Percentiles rank a stretch among this genome's conserved stretches.
Evolutionary conservation across 176 grass and related monocot species (phyloP).

Genomic region (Musa troglodytarum): DNA sequence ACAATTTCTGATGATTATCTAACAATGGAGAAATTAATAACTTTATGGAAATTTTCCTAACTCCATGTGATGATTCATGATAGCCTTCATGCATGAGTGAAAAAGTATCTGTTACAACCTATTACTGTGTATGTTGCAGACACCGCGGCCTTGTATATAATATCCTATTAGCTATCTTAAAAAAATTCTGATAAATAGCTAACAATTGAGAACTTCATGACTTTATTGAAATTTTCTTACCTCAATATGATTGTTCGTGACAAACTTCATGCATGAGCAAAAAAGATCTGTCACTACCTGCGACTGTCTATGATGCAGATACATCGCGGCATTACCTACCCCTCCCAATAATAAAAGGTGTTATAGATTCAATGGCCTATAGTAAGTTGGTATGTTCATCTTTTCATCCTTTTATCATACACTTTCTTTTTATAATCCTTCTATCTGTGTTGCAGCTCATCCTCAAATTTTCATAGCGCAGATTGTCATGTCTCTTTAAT

Average conservation of each 20-base stretch:
- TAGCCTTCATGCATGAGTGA: neutral
- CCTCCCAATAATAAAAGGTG: slow-evolving; percentile 57
- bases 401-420: neutral
- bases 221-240: no score
- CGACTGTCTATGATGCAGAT: slow-evolving; percentile 41
- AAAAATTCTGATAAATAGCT: no score
- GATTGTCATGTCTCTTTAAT: neutral
- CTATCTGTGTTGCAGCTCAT: slow-evolving; percentile 1
- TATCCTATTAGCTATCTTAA: no score
- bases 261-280: neutral
- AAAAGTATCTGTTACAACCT: neutral
- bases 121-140: slow-evolving; percentile 37
- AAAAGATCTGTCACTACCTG: neutral
- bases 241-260: neutral
- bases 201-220: no score
- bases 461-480: neutral
- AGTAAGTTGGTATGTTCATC: slow-evolving; percentile 70
- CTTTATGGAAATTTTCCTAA: no score
- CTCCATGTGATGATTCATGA: neutral
- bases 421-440: neutral
- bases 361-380: slow-evolving; percentile 96
- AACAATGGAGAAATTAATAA: no score
- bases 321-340: slow-evolving; percentile 83
- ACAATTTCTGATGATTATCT: no score
- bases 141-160: slow-evolving; percentile 27